Percentiles rank a stretch among this genome's conserved stretches.
Conservation (phyloP, 2,329 filamentous ascomycete genomes). For the Teratosphaeriaceae sp. region DNA sequence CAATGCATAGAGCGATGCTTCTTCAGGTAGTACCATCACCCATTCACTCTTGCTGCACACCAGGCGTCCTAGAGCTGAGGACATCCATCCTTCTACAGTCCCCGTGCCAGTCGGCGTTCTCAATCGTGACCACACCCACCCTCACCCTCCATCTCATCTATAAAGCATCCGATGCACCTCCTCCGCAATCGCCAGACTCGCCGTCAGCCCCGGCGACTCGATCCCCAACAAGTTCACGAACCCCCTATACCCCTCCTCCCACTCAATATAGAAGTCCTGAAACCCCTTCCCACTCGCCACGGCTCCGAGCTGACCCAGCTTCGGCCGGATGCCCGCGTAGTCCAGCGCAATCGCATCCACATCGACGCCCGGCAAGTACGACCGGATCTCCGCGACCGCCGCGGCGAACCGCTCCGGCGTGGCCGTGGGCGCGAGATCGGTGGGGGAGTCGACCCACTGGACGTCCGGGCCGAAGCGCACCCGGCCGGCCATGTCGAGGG, state of each 20-base stretch:
- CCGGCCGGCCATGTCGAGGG: conserved; percentile 76
- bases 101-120: no score
- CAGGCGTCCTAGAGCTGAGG: no score
- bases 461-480: conserved; percentile 92
- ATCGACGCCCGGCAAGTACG: conserved; percentile 72
- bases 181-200: conserved; percentile 76
- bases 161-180: conserved; percentile 58
- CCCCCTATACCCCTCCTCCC: conserved; percentile 69
- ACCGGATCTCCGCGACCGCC: conserved; percentile 67
- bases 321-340: conserved; percentile 89
- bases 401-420: conserved; percentile 55
- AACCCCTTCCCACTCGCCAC: conserved; percentile 60
- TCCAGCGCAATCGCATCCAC: conserved; percentile 62
- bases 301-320: conserved; percentile 60
- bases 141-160: conserved; percentile 10
- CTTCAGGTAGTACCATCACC: no score
- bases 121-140: no score
- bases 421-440: conserved; percentile 56
- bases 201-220: conserved; percentile 88
- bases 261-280: conserved; percentile 73
- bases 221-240: conserved; percentile 91
- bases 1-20: no score
- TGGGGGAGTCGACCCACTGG: conserved; percentile 74
- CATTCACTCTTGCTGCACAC: no score
- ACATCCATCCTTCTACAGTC: no score